A percentile compares a stretch with the other conserved stretches of the same genome.
Conservation (phyloP, 768 basidiomycete genomes). For the Suillus sp. region DNA sequence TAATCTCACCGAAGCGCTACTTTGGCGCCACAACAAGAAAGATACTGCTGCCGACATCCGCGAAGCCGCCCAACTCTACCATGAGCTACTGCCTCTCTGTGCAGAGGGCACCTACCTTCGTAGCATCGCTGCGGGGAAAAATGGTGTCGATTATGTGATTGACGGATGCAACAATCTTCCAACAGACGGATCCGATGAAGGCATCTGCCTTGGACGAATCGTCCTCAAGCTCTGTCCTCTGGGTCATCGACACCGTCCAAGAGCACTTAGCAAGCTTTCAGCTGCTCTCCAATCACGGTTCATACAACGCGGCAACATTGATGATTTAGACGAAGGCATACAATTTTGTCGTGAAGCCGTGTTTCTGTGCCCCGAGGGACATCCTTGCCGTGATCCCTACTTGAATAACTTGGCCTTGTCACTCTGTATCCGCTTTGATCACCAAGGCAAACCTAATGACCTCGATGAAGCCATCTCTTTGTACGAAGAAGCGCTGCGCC, state of each 20-base stretch:
- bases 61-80: too few species aligned
- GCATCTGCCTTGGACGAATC: background rate
- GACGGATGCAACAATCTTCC: background rate
- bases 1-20: too few species aligned
- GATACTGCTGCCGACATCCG: too few species aligned
- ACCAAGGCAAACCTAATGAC: background rate
- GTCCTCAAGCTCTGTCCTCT: background rate
- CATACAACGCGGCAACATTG: background rate
- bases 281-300: fast-evolving
- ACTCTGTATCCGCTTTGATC: background rate
- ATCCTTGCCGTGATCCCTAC: fast-evolving
- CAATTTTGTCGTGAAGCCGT: background rate
- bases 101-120: too few species aligned
- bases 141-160: background rate
- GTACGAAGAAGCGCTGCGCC: background rate
- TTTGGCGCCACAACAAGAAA: too few species aligned
- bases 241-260: background rate
- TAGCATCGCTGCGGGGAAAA: too few species aligned
- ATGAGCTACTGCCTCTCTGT: too few species aligned
- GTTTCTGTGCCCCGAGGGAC: background rate
- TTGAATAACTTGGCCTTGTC: background rate
- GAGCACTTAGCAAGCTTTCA: background rate
- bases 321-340: background rate
- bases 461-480: background rate
- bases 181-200: background rate